Base-by-base conservation (phyloP, 2,329 filamentous ascomycete species). In the Pseudogymnoascus sp. region DNA sequence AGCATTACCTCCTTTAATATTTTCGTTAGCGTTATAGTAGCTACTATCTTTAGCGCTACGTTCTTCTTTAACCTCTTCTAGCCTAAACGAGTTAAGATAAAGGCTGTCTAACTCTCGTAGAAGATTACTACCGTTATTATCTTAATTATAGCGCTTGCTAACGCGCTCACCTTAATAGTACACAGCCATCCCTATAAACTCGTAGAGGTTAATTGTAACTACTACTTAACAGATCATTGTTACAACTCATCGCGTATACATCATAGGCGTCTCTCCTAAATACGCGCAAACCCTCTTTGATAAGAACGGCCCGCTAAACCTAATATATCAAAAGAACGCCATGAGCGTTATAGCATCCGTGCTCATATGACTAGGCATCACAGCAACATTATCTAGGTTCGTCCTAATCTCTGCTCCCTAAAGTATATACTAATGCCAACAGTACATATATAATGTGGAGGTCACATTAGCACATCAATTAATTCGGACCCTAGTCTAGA, bases 51-150 rank as follows among this genome's bases (percentile, higher is more conserved):
- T 67, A 82, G 82, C 21, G 78, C 79, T 0, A 83, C 79, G 0
- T 85, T 85, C 75, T 85, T 85, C 75, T 84, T 85, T 72, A 83
- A 85, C 68, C 77, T 86, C 3, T 84, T 85, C 73, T 85, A 82
- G 81, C 83, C 83, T 0, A 81, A 82, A 61, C 77, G 83, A 59
- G 70, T 76, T 9, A 83, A 86, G 65, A 78, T 75, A 3, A 70
- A 65, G 19, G 70, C 75, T 19, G 81, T 85, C 3, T 78, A 79
- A 59, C 67, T 78, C n/a, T 79, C 82, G 0, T 86, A 82, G 83
- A 81, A 77, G 68, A 75, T 80, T 10, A 81, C 77, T 65, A 79
- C 79, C 0, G 71, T 83, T 1, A 69, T 82, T 2, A 74, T 83
- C 7, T 78, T 76, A 35, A 35, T 80, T 10, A 76, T 82, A 66